Conservation (phyloP, 2,329 filamentous ascomycete species). For the Xylariaceae sp. region DNA sequence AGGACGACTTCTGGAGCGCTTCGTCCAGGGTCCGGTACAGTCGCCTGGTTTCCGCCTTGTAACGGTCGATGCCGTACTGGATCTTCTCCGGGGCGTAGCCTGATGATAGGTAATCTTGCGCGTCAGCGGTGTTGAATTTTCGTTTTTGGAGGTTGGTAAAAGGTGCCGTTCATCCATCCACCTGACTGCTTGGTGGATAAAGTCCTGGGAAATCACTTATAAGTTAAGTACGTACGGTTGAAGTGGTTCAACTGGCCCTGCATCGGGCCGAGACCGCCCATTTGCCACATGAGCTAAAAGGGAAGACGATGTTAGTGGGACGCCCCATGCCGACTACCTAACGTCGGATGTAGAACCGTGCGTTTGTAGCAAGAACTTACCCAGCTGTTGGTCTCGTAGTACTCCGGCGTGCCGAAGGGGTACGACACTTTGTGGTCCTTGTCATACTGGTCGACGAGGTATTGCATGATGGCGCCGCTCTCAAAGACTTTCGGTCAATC, state of each 20-base stretch:
- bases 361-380: no score
- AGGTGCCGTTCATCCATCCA: no score
- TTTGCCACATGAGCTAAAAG: constrained; percentile 70
- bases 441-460: constrained; percentile 78
- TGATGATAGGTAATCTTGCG: constrained; percentile 23
- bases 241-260: constrained; percentile 85
- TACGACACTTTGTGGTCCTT: constrained; percentile 77
- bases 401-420: constrained; percentile 64
- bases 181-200: no score
- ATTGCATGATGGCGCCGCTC: constrained; percentile 77
- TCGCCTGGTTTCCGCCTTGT: constrained; percentile 76
- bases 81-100: constrained; percentile 77
- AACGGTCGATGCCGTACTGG: constrained; percentile 75
- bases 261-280: constrained; percentile 77
- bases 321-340: no score
- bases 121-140: neutral
- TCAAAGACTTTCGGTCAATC: constrained; percentile 56
- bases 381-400: constrained; percentile 78
- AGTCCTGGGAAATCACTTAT: no score
- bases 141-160: neutral
- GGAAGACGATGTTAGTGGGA: no score
- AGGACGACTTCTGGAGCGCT: constrained; percentile 54
- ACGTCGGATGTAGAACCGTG: no score
- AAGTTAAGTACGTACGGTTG: constrained; percentile 41
- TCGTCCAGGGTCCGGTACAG: constrained; percentile 73